Evolutionary conservation across 2,329 filamentous ascomycete genomes (phyloP).

Genomic region (Fusarium sp.): DNA sequence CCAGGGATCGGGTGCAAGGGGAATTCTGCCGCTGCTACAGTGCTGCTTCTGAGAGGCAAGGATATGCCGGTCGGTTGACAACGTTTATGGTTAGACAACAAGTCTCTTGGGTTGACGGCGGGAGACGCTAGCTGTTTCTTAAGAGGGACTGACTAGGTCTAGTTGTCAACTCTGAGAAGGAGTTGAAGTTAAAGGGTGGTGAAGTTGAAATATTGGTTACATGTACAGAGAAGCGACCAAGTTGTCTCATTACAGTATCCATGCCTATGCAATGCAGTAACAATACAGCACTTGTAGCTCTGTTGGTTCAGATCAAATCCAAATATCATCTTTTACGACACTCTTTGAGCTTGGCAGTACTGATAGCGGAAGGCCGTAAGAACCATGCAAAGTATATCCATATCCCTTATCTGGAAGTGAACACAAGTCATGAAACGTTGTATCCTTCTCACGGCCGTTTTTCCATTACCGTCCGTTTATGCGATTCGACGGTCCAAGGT

Average conservation of each 20-base stretch:
- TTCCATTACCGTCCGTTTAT: conserved; percentile 13
- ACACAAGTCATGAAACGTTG: conserved; percentile 11
- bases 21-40: neutral
- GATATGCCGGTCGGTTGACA: conserved; percentile 37
- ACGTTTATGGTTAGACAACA: conserved; percentile 41
- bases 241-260: neutral
- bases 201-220: neutral
- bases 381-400: conserved; percentile 5
- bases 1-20: conserved; percentile 25
- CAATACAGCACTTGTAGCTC: neutral
- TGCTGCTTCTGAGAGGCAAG: conserved; percentile 13
- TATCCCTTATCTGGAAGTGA: neutral
- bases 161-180: neutral
- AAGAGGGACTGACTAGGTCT: conserved; percentile 11
- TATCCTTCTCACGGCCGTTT: conserved; percentile 14
- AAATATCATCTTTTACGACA: neutral
- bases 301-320: neutral
- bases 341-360: conserved; percentile 18
- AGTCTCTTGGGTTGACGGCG: conserved; percentile 24
- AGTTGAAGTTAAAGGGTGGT: neutral
- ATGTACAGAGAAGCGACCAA: neutral
- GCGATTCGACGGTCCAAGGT: conserved; percentile 11
- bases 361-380: conserved; percentile 11
- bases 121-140: conserved; percentile 35
- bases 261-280: neutral